Evolutionary conservation across 2,329 filamentous ascomycete species (phyloP).

Genomic region (Parascedosporium putredinis): DNA sequence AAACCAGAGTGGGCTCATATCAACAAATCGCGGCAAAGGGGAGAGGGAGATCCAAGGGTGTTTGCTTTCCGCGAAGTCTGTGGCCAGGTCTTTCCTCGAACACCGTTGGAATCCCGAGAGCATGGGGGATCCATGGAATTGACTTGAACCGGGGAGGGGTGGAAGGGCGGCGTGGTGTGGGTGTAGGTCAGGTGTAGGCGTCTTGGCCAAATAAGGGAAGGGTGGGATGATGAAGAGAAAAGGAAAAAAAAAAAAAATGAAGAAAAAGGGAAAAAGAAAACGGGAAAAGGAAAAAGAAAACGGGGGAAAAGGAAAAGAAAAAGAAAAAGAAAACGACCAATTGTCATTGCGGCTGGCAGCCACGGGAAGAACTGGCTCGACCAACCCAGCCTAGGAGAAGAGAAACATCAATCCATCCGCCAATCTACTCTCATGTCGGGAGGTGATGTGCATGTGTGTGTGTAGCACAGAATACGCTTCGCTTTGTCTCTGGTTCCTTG

Average conservation of each 20-base stretch:
- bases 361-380: too few relatives aligned
- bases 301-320: too few relatives aligned
- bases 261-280: too few relatives aligned
- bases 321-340: too few relatives aligned
- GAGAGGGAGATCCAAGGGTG: not conserved
- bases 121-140: not conserved
- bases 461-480: not conserved
- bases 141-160: not conserved
- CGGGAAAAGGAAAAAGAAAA: too few relatives aligned
- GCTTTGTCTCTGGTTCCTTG: not conserved
- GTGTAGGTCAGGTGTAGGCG: not conserved
- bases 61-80: not conserved
- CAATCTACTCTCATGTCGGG: too few relatives aligned
- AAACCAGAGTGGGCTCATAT: not conserved
- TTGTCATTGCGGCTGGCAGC: too few relatives aligned
- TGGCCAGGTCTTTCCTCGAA: not conserved
- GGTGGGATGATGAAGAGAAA: too few relatives aligned
- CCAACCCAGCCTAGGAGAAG: too few relatives aligned
- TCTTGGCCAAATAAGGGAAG: not conserved
- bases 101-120: constrained; percentile 2
- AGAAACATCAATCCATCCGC: too few relatives aligned
- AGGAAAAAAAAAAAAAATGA: too few relatives aligned
- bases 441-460: too few relatives aligned
- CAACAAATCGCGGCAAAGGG: not conserved
- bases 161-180: not conserved